Evolutionary conservation across 108 stramenopile genomes (phyloP), one percentile per base, ranked within the genome.

Genomic region (Asterionellopsis glacialis): DNA sequence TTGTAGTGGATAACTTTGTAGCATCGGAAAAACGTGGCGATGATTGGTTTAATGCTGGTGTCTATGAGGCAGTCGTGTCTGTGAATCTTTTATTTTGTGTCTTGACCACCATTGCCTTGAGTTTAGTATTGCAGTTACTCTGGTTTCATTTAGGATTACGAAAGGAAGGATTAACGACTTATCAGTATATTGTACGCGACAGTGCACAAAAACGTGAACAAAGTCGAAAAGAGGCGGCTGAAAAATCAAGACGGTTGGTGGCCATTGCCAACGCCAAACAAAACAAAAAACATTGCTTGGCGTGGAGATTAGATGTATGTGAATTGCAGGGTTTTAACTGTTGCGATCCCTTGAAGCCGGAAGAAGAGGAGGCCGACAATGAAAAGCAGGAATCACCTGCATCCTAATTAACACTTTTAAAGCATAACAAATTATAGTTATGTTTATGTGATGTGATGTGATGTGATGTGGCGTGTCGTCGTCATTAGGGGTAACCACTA

Each of bases 111-210:
- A 67, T 73, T 38, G 67, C 74, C 10, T 26, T 78, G n/a, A 52
- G 71, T 43, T 56, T 88, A 33, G 61, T 76, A 9, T 55, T 82
- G 11, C 95, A 96, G 72, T 63, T 96, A 41, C 65, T 84, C 39
- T 18, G 65, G 4, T 96, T 96, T 56, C 95, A 96, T 60, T 49
- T 87, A 25, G 70, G 68, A 38, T 65, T 96, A 41, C 71, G 76
- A 49, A 58, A 61, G 22, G 65, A 87, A 63, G 74, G 73, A 7
- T 61, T 93, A n/a, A 84, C 91, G n/a, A 96, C 95, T 5, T 96
- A 94, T 59, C 71, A 88, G 64, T 96, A 75, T 61, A 93, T 96
- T 63, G 64, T 90, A 9, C 55, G 62, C 55, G 87, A 88, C 57
- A 72, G 68, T 22, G 72, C 77, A 41, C 19, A 50, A 25, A 75